A percentile compares a stretch with the other conserved stretches of the same genome.
phyloP scores from a whole-genome alignment of 2,329 filamentous ascomycete species.

The Alternaria viburni region DNA sequence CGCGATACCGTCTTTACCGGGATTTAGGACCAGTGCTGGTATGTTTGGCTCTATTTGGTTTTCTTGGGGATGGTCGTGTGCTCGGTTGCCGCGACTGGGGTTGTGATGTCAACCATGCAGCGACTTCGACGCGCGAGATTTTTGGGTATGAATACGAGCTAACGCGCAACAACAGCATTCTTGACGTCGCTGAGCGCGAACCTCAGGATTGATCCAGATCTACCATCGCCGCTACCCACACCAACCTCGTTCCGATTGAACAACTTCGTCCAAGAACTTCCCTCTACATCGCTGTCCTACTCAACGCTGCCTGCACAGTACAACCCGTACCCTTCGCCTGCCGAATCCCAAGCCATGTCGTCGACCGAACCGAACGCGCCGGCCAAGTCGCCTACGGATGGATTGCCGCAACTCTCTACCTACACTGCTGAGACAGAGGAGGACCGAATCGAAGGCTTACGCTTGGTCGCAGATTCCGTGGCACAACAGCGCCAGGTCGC shows the following conservation, averaged over 20 bases:
- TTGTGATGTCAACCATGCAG: constrained; percentile 1
- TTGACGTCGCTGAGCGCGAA: constrained; percentile 83
- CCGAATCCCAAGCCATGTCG: constrained; percentile 46
- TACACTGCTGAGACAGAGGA: constrained; percentile 57
- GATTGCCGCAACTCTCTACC: constrained; percentile 66
- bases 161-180: constrained; percentile 65
- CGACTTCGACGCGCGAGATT: neutral
- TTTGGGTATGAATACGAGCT: constrained; percentile 11
- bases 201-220: constrained; percentile 67
- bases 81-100: constrained; percentile 14
- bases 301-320: constrained; percentile 51
- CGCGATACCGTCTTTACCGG: constrained; percentile 44
- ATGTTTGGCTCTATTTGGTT: constrained; percentile 28
- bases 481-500: constrained; percentile 80
- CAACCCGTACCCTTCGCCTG: constrained; percentile 43
- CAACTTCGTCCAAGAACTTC: constrained; percentile 61
- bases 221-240: constrained; percentile 68
- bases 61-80: constrained; percentile 28
- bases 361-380: constrained; percentile 38
- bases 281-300: constrained; percentile 53
- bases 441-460: constrained; percentile 72
- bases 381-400: constrained; percentile 25
- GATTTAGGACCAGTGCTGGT: constrained; percentile 49
- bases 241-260: constrained; percentile 63
- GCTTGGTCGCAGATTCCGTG: constrained; percentile 79